Percentiles rank a stretch among this genome's conserved stretches.
phyloP scores from a whole-genome alignment of 176 grass and related monocot species.

The Thalia dealbata region DNA sequence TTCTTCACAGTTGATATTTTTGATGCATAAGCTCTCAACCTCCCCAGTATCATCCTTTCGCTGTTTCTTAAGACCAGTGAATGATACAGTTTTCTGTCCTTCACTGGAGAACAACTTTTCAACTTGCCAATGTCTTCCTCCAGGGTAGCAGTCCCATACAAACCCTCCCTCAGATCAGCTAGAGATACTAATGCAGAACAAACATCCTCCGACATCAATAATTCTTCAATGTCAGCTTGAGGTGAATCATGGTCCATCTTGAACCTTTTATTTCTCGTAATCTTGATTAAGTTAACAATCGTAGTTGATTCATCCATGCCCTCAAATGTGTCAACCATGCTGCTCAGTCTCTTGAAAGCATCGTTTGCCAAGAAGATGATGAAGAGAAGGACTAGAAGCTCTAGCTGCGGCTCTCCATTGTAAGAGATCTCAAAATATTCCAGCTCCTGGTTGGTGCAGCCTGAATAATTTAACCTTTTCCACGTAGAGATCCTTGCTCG shows the following conservation, averaged over 20 bases:
- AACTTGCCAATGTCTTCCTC: slow-evolving; percentile 39
- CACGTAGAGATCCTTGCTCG: slow-evolving; percentile 57
- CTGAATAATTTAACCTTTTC: slow-evolving; percentile 62
- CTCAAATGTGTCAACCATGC: slow-evolving; percentile 25
- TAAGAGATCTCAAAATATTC: slow-evolving; percentile 94
- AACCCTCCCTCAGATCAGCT: slow-evolving; percentile 51
- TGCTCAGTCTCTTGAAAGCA: slow-evolving; percentile 51
- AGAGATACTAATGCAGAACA: slow-evolving; percentile 47
- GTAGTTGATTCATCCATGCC: slow-evolving; percentile 29
- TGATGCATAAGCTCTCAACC: slow-evolving; percentile 39
- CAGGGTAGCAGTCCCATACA: slow-evolving; percentile 47
- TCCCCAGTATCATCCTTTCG: slow-evolving; percentile 65
- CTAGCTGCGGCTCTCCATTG: slow-evolving; percentile 66
- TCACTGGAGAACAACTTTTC: slow-evolving; percentile 27
- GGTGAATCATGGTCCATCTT: slow-evolving; percentile 27
- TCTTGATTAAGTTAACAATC: slow-evolving; percentile 32
- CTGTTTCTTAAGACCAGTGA: slow-evolving; percentile 58
- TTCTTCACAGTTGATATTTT: slow-evolving; percentile 42
- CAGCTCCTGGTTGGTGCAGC: slow-evolving; percentile 46
- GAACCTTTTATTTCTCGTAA: slow-evolving; percentile 30
- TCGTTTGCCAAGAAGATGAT: slow-evolving; percentile 45
- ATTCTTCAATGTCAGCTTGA: slow-evolving; percentile 35
- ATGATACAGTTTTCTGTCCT: slow-evolving; percentile 54
- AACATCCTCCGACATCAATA: slow-evolving; percentile 41
- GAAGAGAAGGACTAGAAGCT: slow-evolving; percentile 64